Percentiles rank a stretch among this genome's conserved stretches.
Conservation (phyloP, 1,139 yeast species). For the Blastobotrys buckinghamii region DNA sequence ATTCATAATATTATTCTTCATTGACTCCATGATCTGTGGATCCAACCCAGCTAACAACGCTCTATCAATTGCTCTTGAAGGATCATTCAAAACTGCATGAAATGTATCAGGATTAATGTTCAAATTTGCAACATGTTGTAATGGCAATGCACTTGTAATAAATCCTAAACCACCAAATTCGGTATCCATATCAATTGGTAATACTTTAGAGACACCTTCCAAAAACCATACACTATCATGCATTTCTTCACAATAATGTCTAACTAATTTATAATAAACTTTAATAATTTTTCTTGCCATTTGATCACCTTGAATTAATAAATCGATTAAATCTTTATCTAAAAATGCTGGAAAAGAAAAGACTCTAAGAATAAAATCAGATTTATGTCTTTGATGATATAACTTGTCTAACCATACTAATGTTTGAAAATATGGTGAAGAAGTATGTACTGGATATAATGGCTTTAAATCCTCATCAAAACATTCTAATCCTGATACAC, state of each 20-base stretch:
- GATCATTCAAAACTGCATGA: not conserved
- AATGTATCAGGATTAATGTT: not conserved
- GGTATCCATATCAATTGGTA: conserved; percentile 39
- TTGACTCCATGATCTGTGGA: not conserved
- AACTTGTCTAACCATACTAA: conserved; percentile 81
- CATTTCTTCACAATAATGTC: conserved; percentile 80
- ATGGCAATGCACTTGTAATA: conserved; percentile 30
- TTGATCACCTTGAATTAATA: conserved; percentile 77
- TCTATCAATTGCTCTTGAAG: not conserved
- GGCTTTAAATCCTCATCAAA: conserved; percentile 83
- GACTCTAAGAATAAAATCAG: conserved; percentile 79
- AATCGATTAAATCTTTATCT: conserved; percentile 68
- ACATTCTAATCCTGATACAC: conserved; percentile 54
- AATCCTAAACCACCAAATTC: conserved; percentile 36
- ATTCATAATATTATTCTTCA: too few species aligned
- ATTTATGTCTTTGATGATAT: conserved; percentile 68
- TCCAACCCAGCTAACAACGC: not conserved
- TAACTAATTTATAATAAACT: conserved; percentile 72
- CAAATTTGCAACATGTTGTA: not conserved
- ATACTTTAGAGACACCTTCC: conserved; percentile 82
- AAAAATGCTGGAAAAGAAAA: conserved; percentile 91
- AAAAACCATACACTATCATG: conserved; percentile 90
- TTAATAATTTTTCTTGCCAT: conserved; percentile 88
- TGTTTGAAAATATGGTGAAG: conserved; percentile 81
- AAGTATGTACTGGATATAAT: conserved; percentile 74